Conservation (phyloP, 2,329 filamentous ascomycete genomes). For the Sclerotiophoma versabilis region DNA sequence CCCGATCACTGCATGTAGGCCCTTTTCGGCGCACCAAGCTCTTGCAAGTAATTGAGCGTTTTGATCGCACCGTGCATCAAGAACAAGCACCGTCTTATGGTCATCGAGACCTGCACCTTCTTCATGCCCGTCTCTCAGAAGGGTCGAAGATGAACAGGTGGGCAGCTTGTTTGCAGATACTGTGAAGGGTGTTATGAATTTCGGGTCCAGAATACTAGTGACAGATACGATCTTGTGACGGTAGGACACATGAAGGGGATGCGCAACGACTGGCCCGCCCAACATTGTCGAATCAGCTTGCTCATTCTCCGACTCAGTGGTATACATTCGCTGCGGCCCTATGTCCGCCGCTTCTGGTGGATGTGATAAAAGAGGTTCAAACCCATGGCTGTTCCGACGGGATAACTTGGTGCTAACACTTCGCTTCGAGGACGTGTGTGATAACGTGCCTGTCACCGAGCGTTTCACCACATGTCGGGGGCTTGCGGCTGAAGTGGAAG, state of each 20-base stretch:
- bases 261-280: constrained; percentile 32
- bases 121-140: constrained; percentile 16
- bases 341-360: constrained; percentile 39
- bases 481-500: constrained; percentile 27
- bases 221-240: constrained; percentile 47
- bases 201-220: constrained; percentile 36
- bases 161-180: constrained; percentile 25
- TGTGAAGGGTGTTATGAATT: constrained; percentile 38
- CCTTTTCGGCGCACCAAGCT: constrained; percentile 75
- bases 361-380: constrained; percentile 44
- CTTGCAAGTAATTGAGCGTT: constrained; percentile 74
- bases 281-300: background rate
- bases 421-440: constrained; percentile 44
- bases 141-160: constrained; percentile 24
- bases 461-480: constrained; percentile 34
- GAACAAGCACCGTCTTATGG: constrained; percentile 47
- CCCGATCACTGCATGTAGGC: constrained; percentile 76
- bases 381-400: constrained; percentile 45
- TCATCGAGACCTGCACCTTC: constrained; percentile 24
- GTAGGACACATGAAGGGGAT: constrained; percentile 52
- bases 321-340: constrained; percentile 36
- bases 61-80: constrained; percentile 64
- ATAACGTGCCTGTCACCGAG: constrained; percentile 32
- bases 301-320: constrained; percentile 26
- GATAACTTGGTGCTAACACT: constrained; percentile 33